Percentiles rank a stretch among this genome's conserved stretches.
phyloP scores from a whole-genome alignment of 495 filamentous ascomycete species.

The Neurospora discreta region DNA sequence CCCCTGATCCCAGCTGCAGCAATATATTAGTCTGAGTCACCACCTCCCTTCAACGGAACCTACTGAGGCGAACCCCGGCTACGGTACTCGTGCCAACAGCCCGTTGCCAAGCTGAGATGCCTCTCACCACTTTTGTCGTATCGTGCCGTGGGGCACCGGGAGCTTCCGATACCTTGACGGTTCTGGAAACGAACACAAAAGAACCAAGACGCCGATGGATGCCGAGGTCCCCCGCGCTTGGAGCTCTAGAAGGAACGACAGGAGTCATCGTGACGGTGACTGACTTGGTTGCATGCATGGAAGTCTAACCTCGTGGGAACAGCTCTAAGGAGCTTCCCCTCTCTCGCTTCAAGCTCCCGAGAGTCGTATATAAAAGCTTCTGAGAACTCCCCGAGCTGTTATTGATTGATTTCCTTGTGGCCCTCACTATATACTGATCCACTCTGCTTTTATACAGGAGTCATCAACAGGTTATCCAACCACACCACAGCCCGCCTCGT shows the following conservation, averaged over 20 bases:
- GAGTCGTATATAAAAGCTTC: not conserved
- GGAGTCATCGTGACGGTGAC: not conserved
- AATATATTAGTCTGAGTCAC: not conserved
- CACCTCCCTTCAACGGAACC: not conserved
- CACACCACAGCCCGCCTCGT: not conserved
- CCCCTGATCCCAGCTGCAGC: not conserved
- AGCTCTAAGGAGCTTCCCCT: not conserved
- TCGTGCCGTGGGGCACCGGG: not conserved
- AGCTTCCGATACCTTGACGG: not conserved
- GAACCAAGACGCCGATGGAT: not conserved
- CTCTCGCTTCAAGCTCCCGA: not conserved
- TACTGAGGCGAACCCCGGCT: not conserved
- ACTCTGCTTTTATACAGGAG: not conserved
- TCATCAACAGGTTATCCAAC: not conserved
- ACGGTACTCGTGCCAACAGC: not conserved
- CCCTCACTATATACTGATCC: not conserved
- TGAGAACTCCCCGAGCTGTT: not conserved
- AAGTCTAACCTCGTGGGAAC: not conserved
- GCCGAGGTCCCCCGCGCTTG: not conserved
- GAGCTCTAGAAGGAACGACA: not conserved
- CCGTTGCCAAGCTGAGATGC: not conserved
- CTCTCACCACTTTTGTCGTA: not conserved
- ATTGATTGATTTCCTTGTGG: not conserved
- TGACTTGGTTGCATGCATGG: not conserved
- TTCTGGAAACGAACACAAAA: not conserved